Evolutionary conservation across 345 rosid species (phyloP).

Genomic region (Angophora floribunda): DNA sequence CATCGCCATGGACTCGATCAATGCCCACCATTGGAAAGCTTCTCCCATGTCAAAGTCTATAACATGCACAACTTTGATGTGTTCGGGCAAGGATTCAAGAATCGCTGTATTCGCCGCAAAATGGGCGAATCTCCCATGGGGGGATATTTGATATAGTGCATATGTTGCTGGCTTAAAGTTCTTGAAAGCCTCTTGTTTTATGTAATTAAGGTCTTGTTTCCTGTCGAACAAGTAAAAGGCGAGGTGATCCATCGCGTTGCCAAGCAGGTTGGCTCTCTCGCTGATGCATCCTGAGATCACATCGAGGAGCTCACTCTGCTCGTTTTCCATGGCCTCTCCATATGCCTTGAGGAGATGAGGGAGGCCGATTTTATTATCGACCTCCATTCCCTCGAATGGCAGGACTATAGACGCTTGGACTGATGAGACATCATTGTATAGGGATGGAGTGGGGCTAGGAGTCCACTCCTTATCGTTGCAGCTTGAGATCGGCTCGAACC

Average conservation of each 20-base stretch:
- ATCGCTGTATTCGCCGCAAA: slow-evolving; percentile 38
- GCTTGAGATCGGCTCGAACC: not conserved
- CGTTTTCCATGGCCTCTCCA: slow-evolving; percentile 32
- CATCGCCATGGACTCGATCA: slow-evolving; percentile 18
- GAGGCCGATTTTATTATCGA: slow-evolving; percentile 7
- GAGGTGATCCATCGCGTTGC: slow-evolving; percentile 24
- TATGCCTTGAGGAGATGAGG: slow-evolving; percentile 32
- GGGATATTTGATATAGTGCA: slow-evolving; percentile 31
- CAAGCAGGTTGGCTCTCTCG: slow-evolving; percentile 27
- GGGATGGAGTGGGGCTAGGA: slow-evolving; percentile 17
- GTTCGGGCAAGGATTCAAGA: slow-evolving; percentile 22
- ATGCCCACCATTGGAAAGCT: slow-evolving; percentile 38
- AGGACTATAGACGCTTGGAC: not conserved
- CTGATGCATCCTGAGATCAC: slow-evolving; percentile 15
- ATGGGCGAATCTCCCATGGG: slow-evolving; percentile 45
- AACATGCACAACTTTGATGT: slow-evolving; percentile 16
- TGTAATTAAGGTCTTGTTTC: slow-evolving; percentile 15
- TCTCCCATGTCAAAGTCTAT: slow-evolving; percentile 45
- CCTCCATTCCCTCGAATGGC: slow-evolving; percentile 12
- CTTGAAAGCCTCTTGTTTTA: slow-evolving; percentile 24
- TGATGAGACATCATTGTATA: not conserved
- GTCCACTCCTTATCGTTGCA: slow-evolving; percentile 8
- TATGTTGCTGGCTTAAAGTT: slow-evolving; percentile 25
- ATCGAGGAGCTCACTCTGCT: slow-evolving; percentile 22
- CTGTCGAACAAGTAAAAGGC: slow-evolving; percentile 22